Evolutionary conservation across 2,329 filamentous ascomycete species (phyloP).

Genomic region (Oidium heveae): DNA sequence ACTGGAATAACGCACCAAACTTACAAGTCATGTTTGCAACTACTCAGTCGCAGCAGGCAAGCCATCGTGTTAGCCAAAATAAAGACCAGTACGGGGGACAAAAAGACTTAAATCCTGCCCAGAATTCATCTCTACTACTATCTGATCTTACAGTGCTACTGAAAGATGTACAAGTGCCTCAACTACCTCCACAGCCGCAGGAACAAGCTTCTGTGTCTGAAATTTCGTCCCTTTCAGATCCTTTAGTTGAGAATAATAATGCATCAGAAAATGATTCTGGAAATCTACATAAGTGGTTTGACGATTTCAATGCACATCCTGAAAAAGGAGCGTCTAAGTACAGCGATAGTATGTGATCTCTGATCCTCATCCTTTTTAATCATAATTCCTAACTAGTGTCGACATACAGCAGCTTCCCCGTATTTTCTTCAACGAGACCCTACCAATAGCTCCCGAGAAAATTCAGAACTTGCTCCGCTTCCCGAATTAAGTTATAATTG

Average conservation of each 20-base stretch:
- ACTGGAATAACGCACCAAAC: neutral
- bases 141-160: neutral
- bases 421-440: conserved; percentile 8
- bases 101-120: neutral
- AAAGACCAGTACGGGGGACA: neutral
- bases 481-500: conserved; percentile 1
- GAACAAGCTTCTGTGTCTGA: neutral
- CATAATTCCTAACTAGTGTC: neutral
- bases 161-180: neutral
- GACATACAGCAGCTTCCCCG: conserved; percentile 8
- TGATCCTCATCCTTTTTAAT: neutral
- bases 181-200: neutral
- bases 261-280: conserved; percentile 3
- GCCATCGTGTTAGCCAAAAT: neutral
- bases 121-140: neutral
- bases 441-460: conserved; percentile 3
- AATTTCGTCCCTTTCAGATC: neutral
- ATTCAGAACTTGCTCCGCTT: conserved; percentile 1
- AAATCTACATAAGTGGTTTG: conserved; percentile 10
- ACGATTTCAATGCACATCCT: conserved; percentile 8
- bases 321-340: conserved; percentile 2
- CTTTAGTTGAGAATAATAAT: conserved; percentile 5
- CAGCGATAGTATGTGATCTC: conserved; percentile 8
- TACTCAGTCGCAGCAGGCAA: neutral
- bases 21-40: neutral